These are phyloP conservation scores for Eucalyptus tenuipes DNA, from an alignment of 345 rosid species.

Conservation along the genomic window DNA sequence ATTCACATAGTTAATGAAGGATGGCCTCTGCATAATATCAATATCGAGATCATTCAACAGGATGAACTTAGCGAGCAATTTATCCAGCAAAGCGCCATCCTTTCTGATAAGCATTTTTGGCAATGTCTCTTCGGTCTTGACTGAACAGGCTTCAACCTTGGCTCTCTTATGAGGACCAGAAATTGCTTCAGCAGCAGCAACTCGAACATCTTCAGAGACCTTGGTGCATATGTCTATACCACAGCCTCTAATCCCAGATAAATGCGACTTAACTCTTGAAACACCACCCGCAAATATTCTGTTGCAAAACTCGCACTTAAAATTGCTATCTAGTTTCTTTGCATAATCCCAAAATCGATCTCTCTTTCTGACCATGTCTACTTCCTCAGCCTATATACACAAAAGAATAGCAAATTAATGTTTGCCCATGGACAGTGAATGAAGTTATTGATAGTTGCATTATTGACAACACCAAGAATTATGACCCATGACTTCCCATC, in stretches of 20 bases:
- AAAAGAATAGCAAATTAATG: neutral
- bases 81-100: rapidly evolving
- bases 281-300: neutral
- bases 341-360: neutral
- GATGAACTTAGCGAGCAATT: neutral
- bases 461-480: too few species aligned
- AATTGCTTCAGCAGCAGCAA: too few species aligned
- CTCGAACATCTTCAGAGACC: too few species aligned
- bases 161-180: neutral
- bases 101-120: too few species aligned
- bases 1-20: neutral
- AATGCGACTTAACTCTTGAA: neutral
- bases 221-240: too few species aligned
- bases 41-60: neutral
- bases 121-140: neutral
- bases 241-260: neutral
- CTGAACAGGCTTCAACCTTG: neutral
- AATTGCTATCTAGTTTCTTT: neutral
- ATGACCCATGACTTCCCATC: neutral
- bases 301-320: neutral
- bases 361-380: neutral
- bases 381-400: neutral
- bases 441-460: neutral
- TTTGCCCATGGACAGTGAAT: neutral
- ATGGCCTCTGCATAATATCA: neutral